Base-by-base conservation (phyloP, 306 rosid species). In the Mimosa pudica region DNA sequence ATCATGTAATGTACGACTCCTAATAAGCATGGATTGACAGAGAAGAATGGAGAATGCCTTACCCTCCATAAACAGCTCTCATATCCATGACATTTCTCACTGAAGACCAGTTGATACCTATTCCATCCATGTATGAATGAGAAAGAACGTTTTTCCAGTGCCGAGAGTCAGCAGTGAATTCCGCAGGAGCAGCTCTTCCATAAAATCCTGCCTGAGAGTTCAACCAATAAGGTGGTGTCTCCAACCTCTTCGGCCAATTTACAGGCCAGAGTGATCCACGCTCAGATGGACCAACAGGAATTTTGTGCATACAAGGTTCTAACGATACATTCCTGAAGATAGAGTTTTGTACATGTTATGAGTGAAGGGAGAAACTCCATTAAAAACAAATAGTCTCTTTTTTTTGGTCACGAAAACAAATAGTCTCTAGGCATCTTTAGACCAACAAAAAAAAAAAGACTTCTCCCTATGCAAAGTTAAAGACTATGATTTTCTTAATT, bases 11-110 rank as follows among this genome's bases (percentile, higher is more conserved):
- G 41, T 62, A 10, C 36, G 33, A 81, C 60, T 32, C 16, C 4
- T 13, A 63, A 10, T n/a, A 32, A 12, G 69, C 18, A 63, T 12
- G 18, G 69, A 13, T 13, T 63, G 44, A 63, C 69, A 67, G 1
- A 67, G 1, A 54, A 76, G 81, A 44, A 77, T 16, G 67, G 18
- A 78, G 73, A 75, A 64, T 71, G 62, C 45, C 91, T 89, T 85
- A 90, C 97, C 97, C 97, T 88, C 97, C 97, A 77, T 93, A 93
- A 30, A 84, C 88, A 82, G 97, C 89, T 86, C 72, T 93, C 96
- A 93, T 93, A 85, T 93, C 97, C 94, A 93, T 80, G 84, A 90
- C 89, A 88, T 93, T 93, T 90, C 97, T 86, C 24, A 89, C 90
- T 1, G 87, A 84, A 64, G 96, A 81, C 97, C 97, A 93, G 70